Evolutionary conservation across 331 rosid species (phyloP).

Genomic region (Malus hybrid): DNA sequence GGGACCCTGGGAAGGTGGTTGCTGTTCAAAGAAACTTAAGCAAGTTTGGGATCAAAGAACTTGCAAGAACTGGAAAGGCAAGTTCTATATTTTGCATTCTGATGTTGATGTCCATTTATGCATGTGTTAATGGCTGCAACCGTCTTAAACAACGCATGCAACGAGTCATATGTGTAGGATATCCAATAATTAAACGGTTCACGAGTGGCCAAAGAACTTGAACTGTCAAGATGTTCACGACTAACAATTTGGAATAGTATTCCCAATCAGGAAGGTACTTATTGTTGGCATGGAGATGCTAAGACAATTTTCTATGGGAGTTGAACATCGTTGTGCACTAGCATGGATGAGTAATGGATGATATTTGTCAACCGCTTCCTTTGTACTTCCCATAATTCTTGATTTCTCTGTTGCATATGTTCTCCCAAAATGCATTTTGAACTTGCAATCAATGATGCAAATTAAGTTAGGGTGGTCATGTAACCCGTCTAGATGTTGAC

Average conservation of each 20-base stretch:
- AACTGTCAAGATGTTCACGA: background rate
- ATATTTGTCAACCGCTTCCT: no score
- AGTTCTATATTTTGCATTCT: background rate
- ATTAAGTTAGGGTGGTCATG: background rate
- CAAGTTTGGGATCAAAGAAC: constrained; percentile 49
- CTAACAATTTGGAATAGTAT: background rate
- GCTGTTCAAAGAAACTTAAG: constrained; percentile 45
- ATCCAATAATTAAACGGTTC: background rate
- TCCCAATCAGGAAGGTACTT: no score
- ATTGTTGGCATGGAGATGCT: no score
- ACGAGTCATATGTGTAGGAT: background rate
- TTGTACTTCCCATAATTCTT: no score
- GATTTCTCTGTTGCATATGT: no score
- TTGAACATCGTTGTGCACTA: no score
- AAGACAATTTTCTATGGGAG: no score
- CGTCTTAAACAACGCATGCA: background rate
- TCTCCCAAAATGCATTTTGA: no score
- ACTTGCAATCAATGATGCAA: background rate
- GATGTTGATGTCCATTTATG: background rate
- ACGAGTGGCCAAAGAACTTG: background rate
- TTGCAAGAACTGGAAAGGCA: constrained; percentile 61
- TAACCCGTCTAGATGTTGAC: background rate
- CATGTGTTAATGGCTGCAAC: background rate
- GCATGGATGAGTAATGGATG: no score
- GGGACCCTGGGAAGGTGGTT: constrained; percentile 57